phyloP scores from a whole-genome alignment of 345 rosid genomes.

The Syzygium jambos region DNA sequence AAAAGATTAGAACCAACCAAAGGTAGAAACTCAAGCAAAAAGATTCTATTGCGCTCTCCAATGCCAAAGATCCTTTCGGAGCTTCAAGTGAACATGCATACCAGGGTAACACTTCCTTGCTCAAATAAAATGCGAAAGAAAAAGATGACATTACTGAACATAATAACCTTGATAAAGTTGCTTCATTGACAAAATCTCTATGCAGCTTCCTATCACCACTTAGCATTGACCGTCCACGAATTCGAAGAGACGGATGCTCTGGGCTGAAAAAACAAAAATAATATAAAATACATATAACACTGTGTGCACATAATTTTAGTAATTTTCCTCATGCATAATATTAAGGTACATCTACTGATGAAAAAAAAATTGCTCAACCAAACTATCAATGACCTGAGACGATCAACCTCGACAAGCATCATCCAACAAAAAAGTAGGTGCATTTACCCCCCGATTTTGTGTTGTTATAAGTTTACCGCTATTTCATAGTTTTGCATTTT shows the following conservation, averaged over 20 bases:
- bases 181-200: slow-evolving; percentile 55
- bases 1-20: not conserved
- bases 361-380: not conserved
- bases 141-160: not conserved
- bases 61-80: not conserved
- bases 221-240: slow-evolving; percentile 70
- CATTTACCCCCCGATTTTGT: not conserved
- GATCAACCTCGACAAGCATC: not conserved
- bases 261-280: slow-evolving; percentile 44
- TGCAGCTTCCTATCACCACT: slow-evolving; percentile 62
- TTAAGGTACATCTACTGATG: not conserved
- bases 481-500: not conserved
- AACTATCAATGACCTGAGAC: not conserved
- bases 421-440: not conserved
- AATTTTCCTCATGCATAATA: not conserved
- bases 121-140: not conserved
- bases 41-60: not conserved
- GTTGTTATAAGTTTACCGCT: not conserved
- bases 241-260: slow-evolving; percentile 77
- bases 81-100: not conserved
- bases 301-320: not conserved
- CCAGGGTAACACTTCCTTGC: not conserved
- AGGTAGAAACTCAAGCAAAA: not conserved
- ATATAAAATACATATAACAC: not conserved
- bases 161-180: slow-evolving; percentile 59